Evolutionary conservation across 2,329 filamentous ascomycete genomes (phyloP).

Genomic region (Daldinia sp.): DNA sequence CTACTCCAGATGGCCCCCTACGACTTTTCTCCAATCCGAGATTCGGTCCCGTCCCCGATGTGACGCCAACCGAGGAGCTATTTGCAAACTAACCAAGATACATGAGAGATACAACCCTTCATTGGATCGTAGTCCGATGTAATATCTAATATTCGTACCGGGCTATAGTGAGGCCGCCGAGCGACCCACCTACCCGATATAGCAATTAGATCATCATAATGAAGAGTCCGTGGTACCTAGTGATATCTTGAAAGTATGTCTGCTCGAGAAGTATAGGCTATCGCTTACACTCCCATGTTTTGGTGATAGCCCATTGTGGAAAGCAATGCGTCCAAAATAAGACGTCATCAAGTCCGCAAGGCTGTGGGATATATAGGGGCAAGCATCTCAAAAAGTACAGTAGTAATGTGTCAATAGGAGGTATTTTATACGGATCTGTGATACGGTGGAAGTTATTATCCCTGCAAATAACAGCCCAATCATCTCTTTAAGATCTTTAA

Average conservation of each 20-base stretch:
- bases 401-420: not conserved
- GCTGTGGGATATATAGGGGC: not conserved
- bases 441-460: not conserved
- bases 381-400: not conserved
- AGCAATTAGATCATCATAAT: not conserved
- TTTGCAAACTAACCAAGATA: not conserved
- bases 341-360: not conserved
- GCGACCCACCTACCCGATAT: not conserved
- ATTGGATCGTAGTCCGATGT: no score
- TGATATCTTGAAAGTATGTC: not conserved
- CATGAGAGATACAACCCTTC: no score
- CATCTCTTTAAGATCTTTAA: no score
- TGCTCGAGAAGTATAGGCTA: no score
- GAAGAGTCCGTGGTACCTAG: not conserved
- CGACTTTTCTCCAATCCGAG: not conserved
- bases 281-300: not conserved
- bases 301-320: not conserved
- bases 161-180: not conserved
- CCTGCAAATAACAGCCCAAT: not conserved
- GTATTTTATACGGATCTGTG: no score
- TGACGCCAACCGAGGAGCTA: not conserved
- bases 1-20: not conserved
- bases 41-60: not conserved
- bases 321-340: not conserved
- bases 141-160: not conserved